phyloP scores from a whole-genome alignment of 106 monocot species.

The Chionographis japonica region DNA sequence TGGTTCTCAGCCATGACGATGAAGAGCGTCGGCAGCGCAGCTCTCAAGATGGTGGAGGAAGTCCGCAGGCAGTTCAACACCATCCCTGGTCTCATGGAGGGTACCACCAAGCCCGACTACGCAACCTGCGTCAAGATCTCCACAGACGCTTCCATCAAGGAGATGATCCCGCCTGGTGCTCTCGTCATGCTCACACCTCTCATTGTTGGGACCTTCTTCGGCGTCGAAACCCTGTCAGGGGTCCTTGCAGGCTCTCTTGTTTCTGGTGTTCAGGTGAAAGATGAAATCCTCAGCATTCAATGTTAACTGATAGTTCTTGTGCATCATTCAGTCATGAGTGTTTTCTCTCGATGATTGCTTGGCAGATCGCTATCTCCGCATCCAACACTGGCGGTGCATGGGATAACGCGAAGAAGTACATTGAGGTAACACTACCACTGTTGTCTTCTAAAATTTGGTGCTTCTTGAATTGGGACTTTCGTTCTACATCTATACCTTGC shows the following conservation, averaged over 20 bases:
- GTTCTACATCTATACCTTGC: background rate
- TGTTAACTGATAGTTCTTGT: no score
- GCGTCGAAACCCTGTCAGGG: conserved; percentile 60
- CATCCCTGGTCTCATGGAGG: conserved; percentile 62
- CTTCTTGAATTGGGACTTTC: background rate
- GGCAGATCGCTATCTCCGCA: conserved; percentile 60
- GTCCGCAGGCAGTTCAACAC: conserved; percentile 69
- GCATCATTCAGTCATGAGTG: background rate
- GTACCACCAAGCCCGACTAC: conserved; percentile 55
- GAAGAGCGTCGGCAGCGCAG: conserved; percentile 69
- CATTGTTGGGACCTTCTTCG: conserved; percentile 54
- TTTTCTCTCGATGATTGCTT: background rate
- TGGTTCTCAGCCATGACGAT: conserved; percentile 83
- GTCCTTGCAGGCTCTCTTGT: conserved; percentile 70
- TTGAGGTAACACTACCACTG: conserved; percentile 26
- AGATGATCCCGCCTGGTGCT: conserved; percentile 71
- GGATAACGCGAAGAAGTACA: conserved; percentile 64
- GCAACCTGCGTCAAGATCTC: conserved; percentile 71
- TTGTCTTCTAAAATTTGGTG: background rate
- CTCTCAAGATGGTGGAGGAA: conserved; percentile 74
- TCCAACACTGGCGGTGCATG: conserved; percentile 64
- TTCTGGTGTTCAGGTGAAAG: conserved; percentile 53
- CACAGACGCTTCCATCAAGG: conserved; percentile 62
- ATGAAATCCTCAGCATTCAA: background rate
- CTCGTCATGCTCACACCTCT: conserved; percentile 68